Conservation (phyloP, 2,329 filamentous ascomycete genomes). For the Venturia asperata region DNA sequence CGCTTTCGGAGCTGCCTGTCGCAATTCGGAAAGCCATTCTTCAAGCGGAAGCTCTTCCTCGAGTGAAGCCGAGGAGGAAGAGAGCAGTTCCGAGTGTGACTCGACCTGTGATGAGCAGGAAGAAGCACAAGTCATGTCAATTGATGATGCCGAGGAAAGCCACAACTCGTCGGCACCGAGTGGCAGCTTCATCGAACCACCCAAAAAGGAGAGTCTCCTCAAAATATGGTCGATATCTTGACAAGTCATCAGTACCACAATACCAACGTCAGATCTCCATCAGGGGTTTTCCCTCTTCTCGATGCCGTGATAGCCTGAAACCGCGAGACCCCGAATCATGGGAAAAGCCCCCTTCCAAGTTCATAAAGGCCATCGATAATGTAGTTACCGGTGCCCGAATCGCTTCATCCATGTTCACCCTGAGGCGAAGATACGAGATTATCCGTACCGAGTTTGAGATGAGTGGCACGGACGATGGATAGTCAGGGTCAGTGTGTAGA, state of each 20-base stretch:
- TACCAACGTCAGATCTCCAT: neutral
- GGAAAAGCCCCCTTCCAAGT: too few species aligned
- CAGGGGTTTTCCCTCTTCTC: neutral
- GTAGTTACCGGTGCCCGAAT: neutral
- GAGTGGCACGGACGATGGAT: too few species aligned
- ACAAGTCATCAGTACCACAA: neutral
- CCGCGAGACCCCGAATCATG: too few species aligned
- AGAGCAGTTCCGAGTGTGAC: neutral
- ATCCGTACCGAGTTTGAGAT: neutral
- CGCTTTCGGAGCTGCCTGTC: neutral
- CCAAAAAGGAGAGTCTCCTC: neutral
- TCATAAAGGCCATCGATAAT: too few species aligned
- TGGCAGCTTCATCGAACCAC: neutral
- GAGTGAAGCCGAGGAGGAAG: neutral
- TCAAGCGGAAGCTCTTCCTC: neutral
- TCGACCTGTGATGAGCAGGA: neutral
- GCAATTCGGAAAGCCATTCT: neutral
- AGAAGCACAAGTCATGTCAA: neutral
- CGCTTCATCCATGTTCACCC: neutral
- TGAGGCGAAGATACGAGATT: too few species aligned
- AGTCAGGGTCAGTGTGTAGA: too few species aligned
- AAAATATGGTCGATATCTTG: slow-evolving; percentile 11
- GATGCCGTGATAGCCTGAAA: neutral
- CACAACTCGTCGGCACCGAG: neutral
- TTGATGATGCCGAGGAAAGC: slow-evolving; percentile 6